Percentiles rank a stretch among this genome's conserved stretches.
Evolutionary conservation across 257 asterid genomes (phyloP).

Genomic region (Solanum paucissectum): DNA sequence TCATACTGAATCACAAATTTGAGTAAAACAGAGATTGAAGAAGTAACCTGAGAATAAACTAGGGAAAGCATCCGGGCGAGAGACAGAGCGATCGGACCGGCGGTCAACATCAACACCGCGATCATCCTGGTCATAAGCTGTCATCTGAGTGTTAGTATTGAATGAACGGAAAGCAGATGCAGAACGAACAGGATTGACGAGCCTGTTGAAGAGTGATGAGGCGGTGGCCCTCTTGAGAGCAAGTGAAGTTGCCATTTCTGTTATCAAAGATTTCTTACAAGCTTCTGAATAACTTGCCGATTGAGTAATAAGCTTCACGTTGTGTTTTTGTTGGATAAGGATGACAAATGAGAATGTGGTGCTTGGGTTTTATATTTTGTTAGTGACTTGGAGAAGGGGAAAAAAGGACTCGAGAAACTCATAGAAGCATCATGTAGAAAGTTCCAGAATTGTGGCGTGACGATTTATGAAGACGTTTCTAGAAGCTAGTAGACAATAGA

Average conservation of each 20-base stretch:
- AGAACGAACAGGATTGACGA: constrained; percentile 5
- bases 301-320: neutral
- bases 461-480: neutral
- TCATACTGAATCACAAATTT: neutral
- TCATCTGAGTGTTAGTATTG: constrained; percentile 24
- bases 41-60: constrained; percentile 19
- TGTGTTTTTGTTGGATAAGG: neutral
- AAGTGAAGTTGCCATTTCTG: constrained; percentile 23
- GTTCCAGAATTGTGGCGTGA: neutral
- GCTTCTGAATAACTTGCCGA: neutral
- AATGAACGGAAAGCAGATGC: constrained; percentile 15
- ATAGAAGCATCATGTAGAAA: neutral
- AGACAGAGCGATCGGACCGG: constrained; percentile 12
- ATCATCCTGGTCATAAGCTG: constrained; percentile 10
- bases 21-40: neutral
- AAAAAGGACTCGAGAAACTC: constrained; percentile 3
- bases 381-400: constrained; percentile 18
- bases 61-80: constrained; percentile 22
- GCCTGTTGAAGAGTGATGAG: constrained; percentile 10
- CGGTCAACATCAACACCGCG: constrained; percentile 10
- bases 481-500: neutral
- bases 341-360: neutral
- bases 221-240: constrained; percentile 16
- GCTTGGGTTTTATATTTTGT: neutral
- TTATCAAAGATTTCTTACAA: neutral